Percentiles rank a stretch among this genome's conserved stretches.
phyloP scores from a whole-genome alignment of 352 stramenopile genomes.

The Stramenopiles sp. region DNA sequence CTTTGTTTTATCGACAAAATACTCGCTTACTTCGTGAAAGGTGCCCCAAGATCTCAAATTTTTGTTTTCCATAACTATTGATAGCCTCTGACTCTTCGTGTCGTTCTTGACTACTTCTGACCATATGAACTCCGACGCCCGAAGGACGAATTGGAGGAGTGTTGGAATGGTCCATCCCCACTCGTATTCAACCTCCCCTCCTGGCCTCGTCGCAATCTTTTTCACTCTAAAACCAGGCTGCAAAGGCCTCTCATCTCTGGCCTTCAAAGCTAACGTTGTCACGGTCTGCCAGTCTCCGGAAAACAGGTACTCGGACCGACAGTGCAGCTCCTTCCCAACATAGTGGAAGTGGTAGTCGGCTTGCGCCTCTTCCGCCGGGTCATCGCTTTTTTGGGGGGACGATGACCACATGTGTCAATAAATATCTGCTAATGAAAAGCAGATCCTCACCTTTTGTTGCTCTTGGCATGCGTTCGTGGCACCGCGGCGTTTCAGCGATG shows the following conservation, averaged over 20 bases:
- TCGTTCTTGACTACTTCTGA: not conserved
- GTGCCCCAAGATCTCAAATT: not conserved
- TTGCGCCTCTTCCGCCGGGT: not conserved
- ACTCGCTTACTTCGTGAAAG: not conserved
- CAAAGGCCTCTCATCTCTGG: not conserved
- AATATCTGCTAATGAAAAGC: no score
- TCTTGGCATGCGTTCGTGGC: no score
- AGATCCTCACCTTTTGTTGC: no score
- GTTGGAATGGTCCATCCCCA: not conserved
- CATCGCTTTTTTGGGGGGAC: not conserved
- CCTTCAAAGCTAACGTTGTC: not conserved
- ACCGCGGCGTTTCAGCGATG: no score
- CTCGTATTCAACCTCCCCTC: not conserved
- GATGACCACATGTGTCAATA: not conserved
- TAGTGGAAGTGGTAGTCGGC: not conserved
- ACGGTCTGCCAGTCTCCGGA: not conserved
- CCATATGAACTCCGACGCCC: not conserved
- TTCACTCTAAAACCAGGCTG: not conserved
- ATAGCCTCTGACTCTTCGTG: not conserved
- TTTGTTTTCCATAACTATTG: not conserved
- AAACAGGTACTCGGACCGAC: not conserved
- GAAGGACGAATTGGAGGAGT: not conserved
- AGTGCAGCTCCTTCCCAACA: not conserved
- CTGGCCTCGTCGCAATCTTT: not conserved
- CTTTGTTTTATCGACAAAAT: no score